Evolutionary conservation across 2,329 filamentous ascomycete genomes (phyloP).

Genomic region (Tolypocladium inflatum): DNA sequence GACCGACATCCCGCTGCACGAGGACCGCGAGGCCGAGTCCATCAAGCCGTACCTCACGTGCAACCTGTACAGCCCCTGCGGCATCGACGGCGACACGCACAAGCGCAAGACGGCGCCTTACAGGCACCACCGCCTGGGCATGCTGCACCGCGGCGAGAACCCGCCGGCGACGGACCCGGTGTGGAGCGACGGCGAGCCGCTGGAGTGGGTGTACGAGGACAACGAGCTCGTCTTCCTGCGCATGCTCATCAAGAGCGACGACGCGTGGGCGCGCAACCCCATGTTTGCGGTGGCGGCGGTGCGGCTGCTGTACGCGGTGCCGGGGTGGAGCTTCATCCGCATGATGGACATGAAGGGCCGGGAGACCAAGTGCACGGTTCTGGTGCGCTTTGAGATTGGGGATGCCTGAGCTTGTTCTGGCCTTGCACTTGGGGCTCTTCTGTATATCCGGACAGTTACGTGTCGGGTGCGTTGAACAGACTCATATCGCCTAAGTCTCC

Average conservation of each 20-base stretch:
- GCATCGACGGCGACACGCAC: constrained; percentile 33
- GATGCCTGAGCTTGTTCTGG: constrained; percentile 19
- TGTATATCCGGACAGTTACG: background rate
- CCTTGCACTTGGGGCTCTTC: background rate
- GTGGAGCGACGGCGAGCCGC: constrained; percentile 56
- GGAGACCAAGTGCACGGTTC: constrained; percentile 52
- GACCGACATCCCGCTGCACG: constrained; percentile 47
- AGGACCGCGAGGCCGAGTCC: constrained; percentile 38
- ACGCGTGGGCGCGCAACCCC: constrained; percentile 52
- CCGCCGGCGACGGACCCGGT: constrained; percentile 50
- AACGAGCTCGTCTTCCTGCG: constrained; percentile 57
- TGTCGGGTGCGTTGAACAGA: background rate
- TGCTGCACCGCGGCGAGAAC: constrained; percentile 48
- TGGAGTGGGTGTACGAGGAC: constrained; percentile 61
- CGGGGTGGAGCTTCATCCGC: constrained; percentile 54
- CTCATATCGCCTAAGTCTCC: background rate
- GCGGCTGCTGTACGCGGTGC: constrained; percentile 44
- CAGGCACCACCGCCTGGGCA: constrained; percentile 46
- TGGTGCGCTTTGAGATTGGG: constrained; percentile 51
- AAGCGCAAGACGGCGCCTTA: constrained; percentile 38
- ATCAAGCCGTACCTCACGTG: constrained; percentile 58
- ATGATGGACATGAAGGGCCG: constrained; percentile 56
- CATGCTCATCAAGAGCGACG: constrained; percentile 58
- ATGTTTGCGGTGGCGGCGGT: constrained; percentile 52
- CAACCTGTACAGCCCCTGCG: constrained; percentile 49